Evolutionary conservation across 1,284 basidiomycete genomes (phyloP).

Genomic region (Sanguinoderma infundibulare): DNA sequence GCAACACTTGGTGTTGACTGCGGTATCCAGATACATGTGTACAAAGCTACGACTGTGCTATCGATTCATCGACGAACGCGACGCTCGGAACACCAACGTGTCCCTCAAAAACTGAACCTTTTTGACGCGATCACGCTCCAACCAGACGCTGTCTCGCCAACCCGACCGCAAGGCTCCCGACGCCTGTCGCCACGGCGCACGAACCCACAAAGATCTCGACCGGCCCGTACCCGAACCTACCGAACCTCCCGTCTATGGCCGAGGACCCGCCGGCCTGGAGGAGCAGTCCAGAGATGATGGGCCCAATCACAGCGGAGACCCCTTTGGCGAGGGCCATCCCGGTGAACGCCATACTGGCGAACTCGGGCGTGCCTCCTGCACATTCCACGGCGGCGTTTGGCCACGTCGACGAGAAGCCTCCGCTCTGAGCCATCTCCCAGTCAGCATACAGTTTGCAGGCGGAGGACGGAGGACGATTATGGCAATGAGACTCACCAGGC

Average conservation of each 20-base stretch:
- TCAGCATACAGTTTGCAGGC: background rate
- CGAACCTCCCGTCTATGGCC: slow-evolving; percentile 18
- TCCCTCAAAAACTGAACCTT: too few species aligned
- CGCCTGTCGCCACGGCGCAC: slow-evolving; percentile 29
- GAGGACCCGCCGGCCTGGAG: slow-evolving; percentile 24
- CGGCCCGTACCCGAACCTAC: slow-evolving; percentile 28
- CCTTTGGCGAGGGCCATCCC: slow-evolving; percentile 28
- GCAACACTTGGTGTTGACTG: too few species aligned
- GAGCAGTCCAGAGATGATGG: slow-evolving; percentile 30
- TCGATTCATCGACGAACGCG: too few species aligned
- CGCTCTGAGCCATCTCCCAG: background rate
- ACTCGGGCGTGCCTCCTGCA: slow-evolving; percentile 28
- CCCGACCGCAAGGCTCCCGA: slow-evolving; percentile 25
- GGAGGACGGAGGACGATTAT: background rate
- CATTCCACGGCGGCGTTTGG: slow-evolving; percentile 28
- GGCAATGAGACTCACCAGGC: slow-evolving; percentile 22
- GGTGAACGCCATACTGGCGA: slow-evolving; percentile 27
- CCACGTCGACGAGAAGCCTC: slow-evolving; percentile 30
- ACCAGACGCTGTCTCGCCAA: slow-evolving; percentile 13
- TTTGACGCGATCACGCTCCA: background rate
- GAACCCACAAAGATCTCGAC: slow-evolving; percentile 34
- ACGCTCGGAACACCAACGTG: too few species aligned
- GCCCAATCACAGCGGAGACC: slow-evolving; percentile 31
- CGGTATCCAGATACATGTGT: too few species aligned
- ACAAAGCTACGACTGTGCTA: too few species aligned